A percentile compares a stretch with the other conserved stretches of the same genome.
Conservation (phyloP, 2,329 filamentous ascomycete genomes). For the Dothistroma pini region DNA sequence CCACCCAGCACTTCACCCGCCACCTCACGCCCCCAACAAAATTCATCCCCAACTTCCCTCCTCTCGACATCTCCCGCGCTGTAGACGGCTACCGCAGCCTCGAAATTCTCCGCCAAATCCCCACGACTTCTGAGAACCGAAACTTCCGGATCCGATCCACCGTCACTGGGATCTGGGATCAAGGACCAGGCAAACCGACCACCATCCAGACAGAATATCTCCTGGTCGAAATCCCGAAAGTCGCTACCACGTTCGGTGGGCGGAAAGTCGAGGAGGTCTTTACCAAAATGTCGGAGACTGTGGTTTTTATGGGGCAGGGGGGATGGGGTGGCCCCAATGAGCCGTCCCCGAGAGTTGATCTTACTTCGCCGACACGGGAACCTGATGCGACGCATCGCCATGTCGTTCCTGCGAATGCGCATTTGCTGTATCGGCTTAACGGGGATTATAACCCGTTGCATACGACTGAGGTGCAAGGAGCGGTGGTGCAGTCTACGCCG, state of each 20-base stretch:
- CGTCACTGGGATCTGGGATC: conserved; percentile 83
- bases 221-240: conserved; percentile 59
- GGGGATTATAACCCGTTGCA: conserved; percentile 94
- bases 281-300: conserved; percentile 62
- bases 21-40: conserved; percentile 42
- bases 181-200: conserved; percentile 71
- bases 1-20: conserved; percentile 77
- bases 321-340: conserved; percentile 80
- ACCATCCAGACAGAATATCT: conserved; percentile 74
- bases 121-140: conserved; percentile 63
- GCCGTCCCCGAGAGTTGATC: conserved; percentile 20
- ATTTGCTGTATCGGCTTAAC: conserved; percentile 74
- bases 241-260: background rate
- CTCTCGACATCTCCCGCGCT: conserved; percentile 67
- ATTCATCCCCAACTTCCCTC: conserved; percentile 67
- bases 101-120: conserved; percentile 58
- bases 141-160: conserved; percentile 73
- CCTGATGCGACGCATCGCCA: background rate
- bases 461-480: conserved; percentile 69
- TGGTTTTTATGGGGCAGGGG: conserved; percentile 75
- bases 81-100: conserved; percentile 82
- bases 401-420: conserved; percentile 57
- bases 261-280: conserved; percentile 62
- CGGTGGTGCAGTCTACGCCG: conserved; percentile 72
- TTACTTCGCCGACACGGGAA: background rate